Evolutionary conservation across 225 moss, liverwort and hornwort genomes (phyloP).

Genomic region (Antitrichia curtipendula): DNA sequence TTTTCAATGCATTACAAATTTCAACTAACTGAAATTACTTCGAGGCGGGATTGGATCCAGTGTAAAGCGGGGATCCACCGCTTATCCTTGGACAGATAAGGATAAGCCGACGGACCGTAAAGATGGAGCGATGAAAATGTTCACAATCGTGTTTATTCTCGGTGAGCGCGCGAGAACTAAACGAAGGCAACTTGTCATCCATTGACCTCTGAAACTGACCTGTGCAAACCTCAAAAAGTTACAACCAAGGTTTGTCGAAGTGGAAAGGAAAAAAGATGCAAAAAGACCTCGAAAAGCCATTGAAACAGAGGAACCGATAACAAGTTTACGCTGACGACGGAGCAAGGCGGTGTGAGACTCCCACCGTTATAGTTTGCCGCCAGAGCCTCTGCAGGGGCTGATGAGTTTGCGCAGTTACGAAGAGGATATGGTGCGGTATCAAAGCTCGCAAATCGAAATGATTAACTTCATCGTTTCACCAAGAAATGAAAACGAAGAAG

Average conservation of each 20-base stretch:
- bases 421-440: not conserved
- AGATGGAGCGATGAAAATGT: not conserved
- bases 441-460: not conserved
- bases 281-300: not conserved
- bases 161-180: not conserved
- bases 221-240: not conserved
- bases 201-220: not conserved
- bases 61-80: not conserved
- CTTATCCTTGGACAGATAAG: slow-evolving; percentile 22
- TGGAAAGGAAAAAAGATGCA: not conserved
- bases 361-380: not conserved
- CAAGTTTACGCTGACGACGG: not conserved
- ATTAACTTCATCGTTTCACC: not conserved
- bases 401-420: not conserved
- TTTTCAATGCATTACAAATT: not conserved
- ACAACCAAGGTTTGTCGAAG: not conserved
- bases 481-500: too few relatives aligned
- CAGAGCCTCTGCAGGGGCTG: not conserved
- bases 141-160: not conserved
- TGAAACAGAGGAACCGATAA: not conserved
- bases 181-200: not conserved
- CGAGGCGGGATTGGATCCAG: not conserved
- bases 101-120: slow-evolving; percentile 28
- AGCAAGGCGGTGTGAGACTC: not conserved
- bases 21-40: too few relatives aligned